These are phyloP conservation scores for Alternaria hordeiaustralica DNA, from an alignment of 2,329 filamentous ascomycete species.

Conservation along the genomic window DNA sequence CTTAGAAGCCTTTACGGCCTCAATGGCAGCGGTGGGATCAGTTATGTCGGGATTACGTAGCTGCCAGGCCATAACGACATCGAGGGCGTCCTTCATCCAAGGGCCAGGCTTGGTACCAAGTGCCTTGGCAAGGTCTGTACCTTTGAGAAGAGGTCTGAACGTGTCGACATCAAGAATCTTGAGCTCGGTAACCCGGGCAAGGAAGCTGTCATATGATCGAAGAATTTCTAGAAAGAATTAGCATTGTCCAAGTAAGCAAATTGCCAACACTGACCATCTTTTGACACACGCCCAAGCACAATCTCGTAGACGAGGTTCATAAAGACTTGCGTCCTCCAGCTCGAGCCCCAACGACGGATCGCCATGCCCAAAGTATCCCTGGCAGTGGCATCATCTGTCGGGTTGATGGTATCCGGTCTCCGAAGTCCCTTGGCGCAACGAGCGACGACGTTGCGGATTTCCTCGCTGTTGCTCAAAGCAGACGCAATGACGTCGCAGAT, in stretches of 20 bases:
- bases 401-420: conserved; percentile 55
- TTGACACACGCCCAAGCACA: conserved; percentile 47
- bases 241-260: not conserved
- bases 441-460: conserved; percentile 69
- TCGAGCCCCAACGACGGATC: conserved; percentile 73
- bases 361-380: conserved; percentile 75
- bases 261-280: conserved; percentile 49
- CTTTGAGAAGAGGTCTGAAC: conserved; percentile 68
- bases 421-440: conserved; percentile 56
- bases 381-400: conserved; percentile 49
- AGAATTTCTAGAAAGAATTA: conserved; percentile 51
- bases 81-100: conserved; percentile 84
- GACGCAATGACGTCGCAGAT: conserved; percentile 71
- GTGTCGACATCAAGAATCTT: conserved; percentile 59
- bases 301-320: conserved; percentile 72
- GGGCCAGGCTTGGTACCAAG: conserved; percentile 72
- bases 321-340: conserved; percentile 75
- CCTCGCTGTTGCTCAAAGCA: conserved; percentile 65
- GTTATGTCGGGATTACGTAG: conserved; percentile 74
- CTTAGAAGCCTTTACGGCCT: conserved; percentile 50
- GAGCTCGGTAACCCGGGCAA: conserved; percentile 58
- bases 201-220: conserved; percentile 60
- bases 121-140: conserved; percentile 72
- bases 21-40: conserved; percentile 59
- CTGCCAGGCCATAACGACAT: conserved; percentile 87